Conservation (phyloP, 176 grass and related monocot genomes). For the Elaeis guineensis region DNA sequence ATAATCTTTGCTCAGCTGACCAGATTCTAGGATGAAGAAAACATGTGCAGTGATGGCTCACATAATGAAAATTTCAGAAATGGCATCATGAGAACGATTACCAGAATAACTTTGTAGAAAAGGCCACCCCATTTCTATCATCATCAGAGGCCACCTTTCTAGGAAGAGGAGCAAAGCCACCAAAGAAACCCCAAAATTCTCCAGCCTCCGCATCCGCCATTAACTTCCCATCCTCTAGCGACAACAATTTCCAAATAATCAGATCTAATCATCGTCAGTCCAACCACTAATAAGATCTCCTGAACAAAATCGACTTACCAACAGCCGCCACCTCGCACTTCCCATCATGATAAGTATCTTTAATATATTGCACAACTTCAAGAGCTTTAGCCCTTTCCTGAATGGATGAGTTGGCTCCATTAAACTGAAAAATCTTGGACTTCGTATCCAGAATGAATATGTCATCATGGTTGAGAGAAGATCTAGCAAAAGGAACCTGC, state of each 20-base stretch:
- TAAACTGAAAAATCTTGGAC: constrained; percentile 98
- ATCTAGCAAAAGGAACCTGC: constrained; percentile 86
- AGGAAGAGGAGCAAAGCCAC: constrained; percentile 91
- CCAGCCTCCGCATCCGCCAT: constrained; percentile 97
- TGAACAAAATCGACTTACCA: constrained; percentile 46
- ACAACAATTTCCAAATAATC: constrained; percentile 1
- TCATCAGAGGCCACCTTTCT: constrained; percentile 65
- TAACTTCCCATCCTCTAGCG: constrained; percentile 87
- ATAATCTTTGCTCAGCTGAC: no score
- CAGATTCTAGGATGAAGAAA: no score
- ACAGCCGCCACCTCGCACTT: constrained; percentile 86
- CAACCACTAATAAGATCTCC: neutral
- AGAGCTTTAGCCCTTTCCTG: constrained; percentile 99
- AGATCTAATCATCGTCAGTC: neutral
- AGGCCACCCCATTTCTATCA: constrained; percentile 50
- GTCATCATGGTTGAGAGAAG: constrained; percentile 97
- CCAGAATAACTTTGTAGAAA: constrained; percentile 55
- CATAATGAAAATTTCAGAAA: no score
- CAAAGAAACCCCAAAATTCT: constrained; percentile 95
- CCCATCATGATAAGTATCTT: constrained; percentile 90
- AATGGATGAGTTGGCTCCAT: constrained; percentile 92
- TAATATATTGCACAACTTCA: constrained; percentile 94
- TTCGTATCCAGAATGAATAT: constrained; percentile 98
- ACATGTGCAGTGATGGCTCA: no score
- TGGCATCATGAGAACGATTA: constrained; percentile 21